Base-by-base conservation (phyloP, 2,329 filamentous ascomycete species). In the Neophaeococcomyces mojaviensis region DNA sequence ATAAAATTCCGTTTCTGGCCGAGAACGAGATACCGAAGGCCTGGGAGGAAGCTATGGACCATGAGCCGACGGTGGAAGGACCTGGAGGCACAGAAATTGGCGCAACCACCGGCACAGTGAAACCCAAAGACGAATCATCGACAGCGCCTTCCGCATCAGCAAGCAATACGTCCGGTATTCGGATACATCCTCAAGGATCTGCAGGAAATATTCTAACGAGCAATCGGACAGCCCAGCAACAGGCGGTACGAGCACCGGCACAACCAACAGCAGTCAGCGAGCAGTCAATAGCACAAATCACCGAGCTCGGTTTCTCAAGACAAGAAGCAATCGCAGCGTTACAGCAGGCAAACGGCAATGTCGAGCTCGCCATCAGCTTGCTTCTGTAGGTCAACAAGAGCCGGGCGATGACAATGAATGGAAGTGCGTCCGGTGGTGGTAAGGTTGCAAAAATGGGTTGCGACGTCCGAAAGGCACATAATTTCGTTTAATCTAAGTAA, bases 21-120 rank as follows among this genome's bases (percentile, higher is more conserved):
- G 92, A 97, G 67, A 84, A 85, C 2, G 90, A 98, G 54, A 94
- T 97, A 43, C 92, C 92, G n/a, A 94, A 84, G 64, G 78, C 83
- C 38, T 73, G 80, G 35, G 67, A 76, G 30, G 85, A 89, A 55
- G 78, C 79, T 2, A 73, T 82, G 49, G 76, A 82, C 43, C 77
- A 86, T 47, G 90, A 97, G 66, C 88, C 89, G 3, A 88, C 84
- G 12, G 78, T 97, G 39, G 77, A 81, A 36, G 92, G 92, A 0
- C 86, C 89, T 1, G 86, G 84, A 32, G 90, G 89, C n/a, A 94
- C 87, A 9, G 82, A 86, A 39, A 88, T 97, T 51, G 90, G 90
- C 35, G 82, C 84, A 39, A 78, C 82, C 46, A 85, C 88, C 2
- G 92, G 92, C 13, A 88, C 84, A 20, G 62, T 71, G 34, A 49